A percentile compares a stretch with the other conserved stretches of the same genome.
Conservation (phyloP, 169 alveolate species). For the Plasmodium sp. region DNA sequence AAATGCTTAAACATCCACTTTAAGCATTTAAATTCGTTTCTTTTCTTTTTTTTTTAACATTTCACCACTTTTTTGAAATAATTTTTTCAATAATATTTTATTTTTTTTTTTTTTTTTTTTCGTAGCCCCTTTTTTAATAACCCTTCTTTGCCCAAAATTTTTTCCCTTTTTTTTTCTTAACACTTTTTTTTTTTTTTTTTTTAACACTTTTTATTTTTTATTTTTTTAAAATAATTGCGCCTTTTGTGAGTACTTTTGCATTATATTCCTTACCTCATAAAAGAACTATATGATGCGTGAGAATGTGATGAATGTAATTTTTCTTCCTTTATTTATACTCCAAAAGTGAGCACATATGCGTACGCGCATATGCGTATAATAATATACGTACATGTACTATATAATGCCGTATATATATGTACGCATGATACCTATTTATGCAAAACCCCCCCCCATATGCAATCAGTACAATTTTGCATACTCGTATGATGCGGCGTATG, state of each 20-base stretch:
- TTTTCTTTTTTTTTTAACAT: not conserved
- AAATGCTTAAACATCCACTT: constrained; percentile 10
- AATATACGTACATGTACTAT: not conserved
- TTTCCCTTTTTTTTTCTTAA: not conserved
- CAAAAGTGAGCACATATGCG: not conserved
- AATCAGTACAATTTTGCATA: constrained; percentile 1
- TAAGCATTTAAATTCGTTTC: not conserved
- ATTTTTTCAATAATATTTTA: not conserved
- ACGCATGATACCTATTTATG: not conserved
- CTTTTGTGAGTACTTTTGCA: constrained; percentile 1
- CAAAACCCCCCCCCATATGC: not conserved
- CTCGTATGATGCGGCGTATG: not conserved
- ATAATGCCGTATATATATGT: not conserved
- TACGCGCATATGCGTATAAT: not conserved
- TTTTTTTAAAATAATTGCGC: not conserved
- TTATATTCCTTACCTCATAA: not conserved
- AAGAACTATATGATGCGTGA: constrained; percentile 3
- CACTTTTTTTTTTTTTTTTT: not conserved
- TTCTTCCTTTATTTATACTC: not conserved
- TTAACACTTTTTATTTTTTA: not conserved
- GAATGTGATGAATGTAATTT: not conserved
- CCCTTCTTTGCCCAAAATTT: not conserved
- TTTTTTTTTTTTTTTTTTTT: not conserved
- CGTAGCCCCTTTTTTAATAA: not conserved
- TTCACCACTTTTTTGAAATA: not conserved